Percentiles rank a stretch among this genome's conserved stretches.
These are phyloP conservation scores for Crucibulum laeve DNA, from an alignment of 768 basidiomycete genomes.

Conservation along the genomic window DNA sequence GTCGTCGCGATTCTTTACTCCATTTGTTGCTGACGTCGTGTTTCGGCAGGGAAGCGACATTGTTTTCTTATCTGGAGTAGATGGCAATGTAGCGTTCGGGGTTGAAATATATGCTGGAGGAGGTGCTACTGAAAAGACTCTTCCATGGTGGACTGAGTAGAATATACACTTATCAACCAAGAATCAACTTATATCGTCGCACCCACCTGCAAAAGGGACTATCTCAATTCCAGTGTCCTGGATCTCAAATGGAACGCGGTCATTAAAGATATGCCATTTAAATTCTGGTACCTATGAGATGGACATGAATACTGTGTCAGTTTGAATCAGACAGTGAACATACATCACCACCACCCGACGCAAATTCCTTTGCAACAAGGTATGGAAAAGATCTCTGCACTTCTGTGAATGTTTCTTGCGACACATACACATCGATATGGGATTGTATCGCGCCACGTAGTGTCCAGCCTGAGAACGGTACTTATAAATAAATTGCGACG, in stretches of 20 bases:
- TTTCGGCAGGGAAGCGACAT: background rate
- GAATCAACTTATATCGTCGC: background rate
- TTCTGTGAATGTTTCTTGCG: slow-evolving; percentile 58
- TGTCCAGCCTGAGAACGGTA: slow-evolving; percentile 60
- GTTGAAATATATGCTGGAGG: slow-evolving; percentile 35
- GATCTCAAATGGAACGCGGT: slow-evolving; percentile 64
- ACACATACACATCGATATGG: slow-evolving; percentile 73
- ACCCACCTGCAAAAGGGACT: slow-evolving; percentile 63
- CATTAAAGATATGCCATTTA: slow-evolving; percentile 76
- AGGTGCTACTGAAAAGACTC: slow-evolving; percentile 44
- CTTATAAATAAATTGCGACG: slow-evolving; percentile 4
- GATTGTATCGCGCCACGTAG: slow-evolving; percentile 57
- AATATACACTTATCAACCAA: background rate
- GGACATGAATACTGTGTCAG: background rate
- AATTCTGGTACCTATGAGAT: slow-evolving; percentile 68
- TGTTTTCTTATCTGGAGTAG: slow-evolving; percentile 23
- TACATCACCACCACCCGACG: slow-evolving; percentile 79
- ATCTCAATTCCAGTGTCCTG: slow-evolving; percentile 57
- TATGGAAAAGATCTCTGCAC: slow-evolving; percentile 78
- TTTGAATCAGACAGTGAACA: slow-evolving; percentile 10
- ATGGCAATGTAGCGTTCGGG: slow-evolving; percentile 30
- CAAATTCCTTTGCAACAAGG: slow-evolving; percentile 68
- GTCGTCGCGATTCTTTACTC: slow-evolving; percentile 5
- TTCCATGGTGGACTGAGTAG: slow-evolving; percentile 66
- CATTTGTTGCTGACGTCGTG: background rate